A percentile compares a stretch with the other conserved stretches of the same genome.
Conservation (phyloP, 83 land plant species). For the Thuja plicata region DNA sequence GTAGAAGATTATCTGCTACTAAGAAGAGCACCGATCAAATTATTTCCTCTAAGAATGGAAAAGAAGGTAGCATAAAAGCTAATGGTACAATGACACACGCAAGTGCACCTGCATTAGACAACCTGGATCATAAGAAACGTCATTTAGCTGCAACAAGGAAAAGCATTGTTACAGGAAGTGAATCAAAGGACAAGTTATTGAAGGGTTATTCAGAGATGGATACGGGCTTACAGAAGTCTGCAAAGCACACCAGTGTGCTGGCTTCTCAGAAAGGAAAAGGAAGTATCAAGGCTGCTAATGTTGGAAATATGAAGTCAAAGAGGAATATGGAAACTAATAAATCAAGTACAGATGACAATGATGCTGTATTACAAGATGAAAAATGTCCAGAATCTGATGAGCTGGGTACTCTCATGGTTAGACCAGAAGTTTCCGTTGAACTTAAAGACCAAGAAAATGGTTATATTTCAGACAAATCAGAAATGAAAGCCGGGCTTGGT, state of each 20-base stretch:
- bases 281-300: constrained; percentile 4
- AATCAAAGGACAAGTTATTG: constrained; percentile 9
- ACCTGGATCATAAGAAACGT: constrained; percentile 43
- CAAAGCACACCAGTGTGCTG: not conserved
- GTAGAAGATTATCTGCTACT: constrained; percentile 64
- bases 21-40: constrained; percentile 19
- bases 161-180: not conserved
- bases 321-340: not conserved
- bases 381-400: constrained; percentile 55
- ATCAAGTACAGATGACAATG: not conserved
- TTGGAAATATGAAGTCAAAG: constrained; percentile 7
- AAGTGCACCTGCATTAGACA: constrained; percentile 41
- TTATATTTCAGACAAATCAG: constrained; percentile 3
- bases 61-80: constrained; percentile 23
- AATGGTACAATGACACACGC: constrained; percentile 30
- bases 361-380: constrained; percentile 44
- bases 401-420: constrained; percentile 25
- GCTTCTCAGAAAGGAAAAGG: constrained; percentile 5
- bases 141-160: constrained; percentile 20
- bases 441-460: constrained; percentile 1
- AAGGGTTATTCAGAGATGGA: constrained; percentile 11
- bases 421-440: constrained; percentile 15
- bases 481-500: constrained; percentile 13
- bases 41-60: constrained; percentile 28
- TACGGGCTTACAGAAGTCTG: not conserved